Evolutionary conservation across 2,329 filamentous ascomycete genomes (phyloP).

Genomic region (Cordyceps tenuipes): DNA sequence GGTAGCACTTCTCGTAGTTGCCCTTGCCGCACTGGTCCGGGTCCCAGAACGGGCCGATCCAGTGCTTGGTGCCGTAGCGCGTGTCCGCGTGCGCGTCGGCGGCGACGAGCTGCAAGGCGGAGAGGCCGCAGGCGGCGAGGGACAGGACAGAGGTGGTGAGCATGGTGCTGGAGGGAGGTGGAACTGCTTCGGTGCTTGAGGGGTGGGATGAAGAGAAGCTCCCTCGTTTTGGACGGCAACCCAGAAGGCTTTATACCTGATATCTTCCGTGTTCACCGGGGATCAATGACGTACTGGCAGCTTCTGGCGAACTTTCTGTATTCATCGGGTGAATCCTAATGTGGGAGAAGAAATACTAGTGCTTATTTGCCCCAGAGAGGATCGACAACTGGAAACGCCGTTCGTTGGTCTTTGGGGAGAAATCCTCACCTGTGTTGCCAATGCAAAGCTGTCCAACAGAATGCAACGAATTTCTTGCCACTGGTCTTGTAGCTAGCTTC

Average conservation of each 20-base stretch:
- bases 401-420: neutral
- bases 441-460: neutral
- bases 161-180: neutral
- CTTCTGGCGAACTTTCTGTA: neutral
- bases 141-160: neutral
- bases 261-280: neutral
- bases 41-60: conserved; percentile 11
- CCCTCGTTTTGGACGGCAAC: neutral
- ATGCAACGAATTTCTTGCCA: neutral
- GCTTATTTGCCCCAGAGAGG: neutral
- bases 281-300: neutral
- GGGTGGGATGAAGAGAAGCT: neutral
- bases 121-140: conserved; percentile 1
- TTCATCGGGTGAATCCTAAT: neutral
- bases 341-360: neutral
- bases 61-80: conserved; percentile 11
- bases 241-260: neutral
- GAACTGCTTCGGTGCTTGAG: neutral
- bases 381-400: neutral
- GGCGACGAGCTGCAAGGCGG: neutral
- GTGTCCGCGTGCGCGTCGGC: conserved; percentile 8
- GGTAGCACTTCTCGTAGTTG: conserved; percentile 11
- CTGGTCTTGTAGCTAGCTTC: neutral
- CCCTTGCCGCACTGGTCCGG: conserved; percentile 9
- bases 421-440: neutral